Base-by-base conservation (phyloP, 2,329 filamentous ascomycete species). In the Nemania serpens region DNA sequence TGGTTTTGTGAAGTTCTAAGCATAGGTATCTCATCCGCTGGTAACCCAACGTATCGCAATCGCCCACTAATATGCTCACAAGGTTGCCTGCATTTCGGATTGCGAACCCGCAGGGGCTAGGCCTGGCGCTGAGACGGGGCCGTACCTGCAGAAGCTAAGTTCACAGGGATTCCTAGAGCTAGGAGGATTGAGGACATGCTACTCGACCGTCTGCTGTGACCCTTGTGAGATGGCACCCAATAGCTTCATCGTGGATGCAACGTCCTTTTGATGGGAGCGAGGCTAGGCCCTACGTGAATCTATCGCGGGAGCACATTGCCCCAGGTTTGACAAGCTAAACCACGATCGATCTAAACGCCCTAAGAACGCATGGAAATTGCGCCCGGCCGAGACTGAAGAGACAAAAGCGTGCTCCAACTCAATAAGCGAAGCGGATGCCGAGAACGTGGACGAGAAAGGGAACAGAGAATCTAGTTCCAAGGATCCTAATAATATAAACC, bases 71-170 rank as follows among this genome's bases (percentile, higher is more conserved):
- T 29, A 29, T 80, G 7, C 86, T 86, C 63, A 90, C 86, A 25
- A 89, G 88, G 69, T 70, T 90, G 13, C 86, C 86, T 1, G 87
- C 85, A 1, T 86, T 83, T 65, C 79, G 86, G 41, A 90, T 90
- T 69, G 81, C 85, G 5, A 79, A 78, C 69, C 86, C 7, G 84
- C 87, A 3, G 74, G 75, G n/a, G 78, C 83, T 68, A 84, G 82
- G 3, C 75, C 74, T 76, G 25, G 55, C 66, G 41, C 47, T 78
- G 79, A 45, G 59, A 63, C 17, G 42, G 62, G 45, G 64, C 70
- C 15, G 61, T 62, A 47, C 54, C 66, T 33, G 42, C 61, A 39
- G 59, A 56, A 65, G 66, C 55, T 59, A 69, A 62, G 67, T 65
- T 33, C 67, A 54, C 50, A 52, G 33, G 73, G 68, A 60, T 83